Conservation (phyloP, 768 basidiomycete genomes). For the Leucogyrophana mollusca region DNA sequence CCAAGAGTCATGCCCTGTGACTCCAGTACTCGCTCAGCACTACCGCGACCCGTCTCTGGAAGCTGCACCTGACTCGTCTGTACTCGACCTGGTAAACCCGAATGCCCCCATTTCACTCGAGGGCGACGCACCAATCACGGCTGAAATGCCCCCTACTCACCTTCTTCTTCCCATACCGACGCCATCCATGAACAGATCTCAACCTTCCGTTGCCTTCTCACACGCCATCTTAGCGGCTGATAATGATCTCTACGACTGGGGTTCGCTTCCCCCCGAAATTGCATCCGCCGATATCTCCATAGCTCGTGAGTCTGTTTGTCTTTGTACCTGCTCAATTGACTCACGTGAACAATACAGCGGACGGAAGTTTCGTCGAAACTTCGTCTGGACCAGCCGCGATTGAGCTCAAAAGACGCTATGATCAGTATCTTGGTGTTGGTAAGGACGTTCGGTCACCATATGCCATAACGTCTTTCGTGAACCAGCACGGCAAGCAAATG, state of each 20-base stretch:
- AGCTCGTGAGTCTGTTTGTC: conserved; percentile 46
- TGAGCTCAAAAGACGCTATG: conserved; percentile 75
- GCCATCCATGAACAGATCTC: conserved; percentile 35
- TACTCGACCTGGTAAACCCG: conserved; percentile 20
- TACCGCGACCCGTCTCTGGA: neutral
- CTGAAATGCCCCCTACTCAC: conserved; percentile 19
- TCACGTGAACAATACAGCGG: conserved; percentile 41
- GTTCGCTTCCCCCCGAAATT: conserved; percentile 48
- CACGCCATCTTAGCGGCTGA: conserved; percentile 36
- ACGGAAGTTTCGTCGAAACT: conserved; percentile 79
- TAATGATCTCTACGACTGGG: conserved; percentile 32
- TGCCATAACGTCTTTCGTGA: conserved; percentile 78
- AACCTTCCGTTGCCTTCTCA: conserved; percentile 44
- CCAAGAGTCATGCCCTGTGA: conserved; percentile 15
- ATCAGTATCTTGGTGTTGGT: conserved; percentile 65
- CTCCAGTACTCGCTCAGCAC: conserved; percentile 6
- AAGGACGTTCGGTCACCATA: conserved; percentile 72
- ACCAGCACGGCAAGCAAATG: conserved; percentile 76
- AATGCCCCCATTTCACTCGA: conserved; percentile 8
- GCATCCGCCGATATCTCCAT: conserved; percentile 56
- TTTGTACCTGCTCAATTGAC: neutral
- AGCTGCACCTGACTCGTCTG: conserved; percentile 17
- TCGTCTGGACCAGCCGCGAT: conserved; percentile 73
- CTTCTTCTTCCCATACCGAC: conserved; percentile 45
- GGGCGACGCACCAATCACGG: conserved; percentile 17